phyloP scores from a whole-genome alignment of 345 rosid species.

The Brassica juncea region DNA sequence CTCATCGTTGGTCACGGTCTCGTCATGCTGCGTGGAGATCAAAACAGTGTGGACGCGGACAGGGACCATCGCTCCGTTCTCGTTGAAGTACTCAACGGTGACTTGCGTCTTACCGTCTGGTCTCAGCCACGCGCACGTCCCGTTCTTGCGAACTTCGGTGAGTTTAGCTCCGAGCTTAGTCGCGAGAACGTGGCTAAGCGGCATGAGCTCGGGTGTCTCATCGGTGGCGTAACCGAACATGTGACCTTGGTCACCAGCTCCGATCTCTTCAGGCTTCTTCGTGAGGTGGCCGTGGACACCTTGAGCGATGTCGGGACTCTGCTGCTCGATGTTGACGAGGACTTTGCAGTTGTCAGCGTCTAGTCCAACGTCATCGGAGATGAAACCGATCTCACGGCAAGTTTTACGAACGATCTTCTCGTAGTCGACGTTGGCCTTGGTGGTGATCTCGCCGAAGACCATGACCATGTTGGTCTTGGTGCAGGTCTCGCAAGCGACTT shows the following conservation, averaged over 20 bases:
- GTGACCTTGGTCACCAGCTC: slow-evolving; percentile 81
- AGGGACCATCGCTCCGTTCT: slow-evolving; percentile 47
- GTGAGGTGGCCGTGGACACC: slow-evolving; percentile 77
- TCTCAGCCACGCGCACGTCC: slow-evolving; percentile 43
- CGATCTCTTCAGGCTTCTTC: slow-evolving; percentile 64
- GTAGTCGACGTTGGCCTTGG: slow-evolving; percentile 65
- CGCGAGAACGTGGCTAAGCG: slow-evolving; percentile 67
- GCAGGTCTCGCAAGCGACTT: slow-evolving; percentile 77
- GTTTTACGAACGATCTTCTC: slow-evolving; percentile 73
- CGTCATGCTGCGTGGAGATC: slow-evolving; percentile 48
- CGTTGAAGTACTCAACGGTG: slow-evolving; percentile 44
- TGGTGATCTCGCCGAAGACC: slow-evolving; percentile 77
- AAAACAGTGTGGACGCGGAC: slow-evolving; percentile 46
- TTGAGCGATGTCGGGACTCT: slow-evolving; percentile 74
- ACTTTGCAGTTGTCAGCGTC: slow-evolving; percentile 74
- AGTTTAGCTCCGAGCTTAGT: slow-evolving; percentile 79
- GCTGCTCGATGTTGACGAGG: slow-evolving; percentile 68
- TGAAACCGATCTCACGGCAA: slow-evolving; percentile 64
- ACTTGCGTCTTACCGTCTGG: slow-evolving; percentile 49
- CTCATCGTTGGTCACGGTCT: slow-evolving; percentile 47
- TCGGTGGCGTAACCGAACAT: slow-evolving; percentile 80
- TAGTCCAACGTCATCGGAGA: slow-evolving; percentile 60
- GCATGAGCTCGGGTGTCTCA: slow-evolving; percentile 76
- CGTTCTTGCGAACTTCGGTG: slow-evolving; percentile 63
- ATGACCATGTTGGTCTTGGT: slow-evolving; percentile 82